Evolutionary conservation across 768 basidiomycete species (phyloP).

Genomic region (Lanmaoa rubissima): DNA sequence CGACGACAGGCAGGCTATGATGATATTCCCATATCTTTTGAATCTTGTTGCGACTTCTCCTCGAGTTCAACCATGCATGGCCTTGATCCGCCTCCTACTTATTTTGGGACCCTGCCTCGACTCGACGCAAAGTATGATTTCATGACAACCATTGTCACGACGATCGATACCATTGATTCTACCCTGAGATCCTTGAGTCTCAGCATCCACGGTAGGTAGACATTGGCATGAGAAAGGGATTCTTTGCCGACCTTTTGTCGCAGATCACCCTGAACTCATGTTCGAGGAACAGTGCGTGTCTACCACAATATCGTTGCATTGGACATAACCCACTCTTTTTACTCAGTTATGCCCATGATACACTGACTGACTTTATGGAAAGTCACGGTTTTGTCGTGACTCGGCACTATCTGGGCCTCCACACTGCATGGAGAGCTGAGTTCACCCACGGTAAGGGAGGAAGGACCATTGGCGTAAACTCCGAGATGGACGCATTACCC

Average conservation of each 20-base stretch:
- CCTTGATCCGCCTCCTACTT: slow-evolving; percentile 42
- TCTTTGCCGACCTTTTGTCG: slow-evolving; percentile 19
- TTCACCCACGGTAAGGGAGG: slow-evolving; percentile 58
- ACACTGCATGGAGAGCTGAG: slow-evolving; percentile 79
- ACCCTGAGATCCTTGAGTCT: slow-evolving; percentile 64
- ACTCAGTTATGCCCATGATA: slow-evolving; percentile 68
- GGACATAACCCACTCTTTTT: slow-evolving; percentile 7
- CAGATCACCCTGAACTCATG: slow-evolving; percentile 64
- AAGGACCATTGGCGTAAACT: slow-evolving; percentile 72
- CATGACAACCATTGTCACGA: slow-evolving; percentile 51
- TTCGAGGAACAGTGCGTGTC: slow-evolving; percentile 61
- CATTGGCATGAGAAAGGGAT: neutral
- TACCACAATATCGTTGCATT: neutral
- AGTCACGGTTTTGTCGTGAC: slow-evolving; percentile 70
- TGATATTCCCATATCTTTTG: slow-evolving; percentile 33
- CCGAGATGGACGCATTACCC: slow-evolving; percentile 70
- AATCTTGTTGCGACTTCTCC: slow-evolving; percentile 46
- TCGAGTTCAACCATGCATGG: slow-evolving; percentile 19
- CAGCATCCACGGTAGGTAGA: slow-evolving; percentile 62
- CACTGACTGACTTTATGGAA: slow-evolving; percentile 64
- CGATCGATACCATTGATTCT: slow-evolving; percentile 49
- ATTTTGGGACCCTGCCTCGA: slow-evolving; percentile 28
- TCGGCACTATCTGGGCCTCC: slow-evolving; percentile 62
- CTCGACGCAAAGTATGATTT: slow-evolving; percentile 35
- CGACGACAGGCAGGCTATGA: slow-evolving; percentile 10